Percentiles rank a stretch among this genome's conserved stretches.
Evolutionary conservation across 371 early-diverging fungal genomes (phyloP).

Genomic region (Mucor velutinosus): DNA sequence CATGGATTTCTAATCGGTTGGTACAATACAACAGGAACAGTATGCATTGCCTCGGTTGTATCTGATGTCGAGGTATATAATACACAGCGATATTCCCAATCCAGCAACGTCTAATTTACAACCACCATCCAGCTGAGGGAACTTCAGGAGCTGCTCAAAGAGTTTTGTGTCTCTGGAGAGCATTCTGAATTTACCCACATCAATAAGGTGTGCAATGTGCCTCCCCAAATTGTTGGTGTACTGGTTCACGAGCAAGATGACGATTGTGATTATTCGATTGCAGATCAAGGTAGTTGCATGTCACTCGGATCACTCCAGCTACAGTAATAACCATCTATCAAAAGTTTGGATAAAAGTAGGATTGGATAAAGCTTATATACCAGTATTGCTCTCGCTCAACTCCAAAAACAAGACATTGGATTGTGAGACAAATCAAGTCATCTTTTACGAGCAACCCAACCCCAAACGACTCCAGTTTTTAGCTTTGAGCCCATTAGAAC

Average conservation of each 20-base stretch:
- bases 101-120: not conserved
- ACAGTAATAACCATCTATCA: not conserved
- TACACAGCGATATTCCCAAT: not conserved
- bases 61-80: slow-evolving; percentile 29
- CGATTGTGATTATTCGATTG: not conserved
- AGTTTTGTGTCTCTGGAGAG: slow-evolving; percentile 35
- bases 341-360: slow-evolving; percentile 33
- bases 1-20: slow-evolving; percentile 48
- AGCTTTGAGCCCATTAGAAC: slow-evolving; percentile 68
- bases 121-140: slow-evolving; percentile 27
- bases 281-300: slow-evolving; percentile 6
- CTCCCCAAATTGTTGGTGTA: slow-evolving; percentile 40
- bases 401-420: not conserved
- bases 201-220: slow-evolving; percentile 35
- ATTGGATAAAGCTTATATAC: slow-evolving; percentile 35
- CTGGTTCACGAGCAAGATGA: slow-evolving; percentile 6
- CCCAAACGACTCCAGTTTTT: slow-evolving; percentile 69
- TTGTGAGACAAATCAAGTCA: slow-evolving; percentile 36
- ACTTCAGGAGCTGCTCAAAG: slow-evolving; percentile 21
- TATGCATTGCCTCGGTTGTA: slow-evolving; percentile 47
- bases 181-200: slow-evolving; percentile 37
- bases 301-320: not conserved
- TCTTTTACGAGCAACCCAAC: slow-evolving; percentile 70
- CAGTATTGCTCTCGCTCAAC: slow-evolving; percentile 21
- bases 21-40: slow-evolving; percentile 27